Conservation (phyloP, 176 grass and related monocot genomes). For the Avena atlantica region DNA sequence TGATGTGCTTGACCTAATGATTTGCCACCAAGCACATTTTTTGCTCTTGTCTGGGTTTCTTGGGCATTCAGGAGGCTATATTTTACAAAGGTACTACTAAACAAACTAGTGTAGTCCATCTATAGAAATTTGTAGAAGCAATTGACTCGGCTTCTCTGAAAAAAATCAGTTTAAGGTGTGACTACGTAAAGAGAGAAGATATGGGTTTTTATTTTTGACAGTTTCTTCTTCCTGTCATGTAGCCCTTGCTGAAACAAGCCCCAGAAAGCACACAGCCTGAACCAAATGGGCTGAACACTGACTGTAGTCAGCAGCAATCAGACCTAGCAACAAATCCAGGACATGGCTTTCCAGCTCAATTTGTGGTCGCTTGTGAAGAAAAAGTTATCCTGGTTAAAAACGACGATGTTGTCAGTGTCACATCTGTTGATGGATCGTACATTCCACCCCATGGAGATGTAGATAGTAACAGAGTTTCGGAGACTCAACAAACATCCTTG, state of each 20-base stretch:
- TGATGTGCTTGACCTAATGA: background rate
- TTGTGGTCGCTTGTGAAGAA: constrained; percentile 24
- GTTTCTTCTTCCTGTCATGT: background rate
- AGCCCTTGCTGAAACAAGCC: constrained; percentile 56
- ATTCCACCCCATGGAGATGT: background rate
- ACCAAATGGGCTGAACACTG: background rate
- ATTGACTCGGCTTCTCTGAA: background rate
- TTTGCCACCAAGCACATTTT: background rate
- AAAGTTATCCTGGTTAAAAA: background rate
- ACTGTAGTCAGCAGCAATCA: background rate
- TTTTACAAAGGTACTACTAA: background rate
- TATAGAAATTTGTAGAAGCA: background rate
- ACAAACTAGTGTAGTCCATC: background rate
- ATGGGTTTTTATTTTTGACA: background rate
- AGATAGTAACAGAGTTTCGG: constrained; percentile 16
- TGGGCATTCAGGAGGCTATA: background rate
- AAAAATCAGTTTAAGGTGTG: background rate
- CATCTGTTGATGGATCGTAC: background rate
- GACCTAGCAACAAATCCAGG: background rate
- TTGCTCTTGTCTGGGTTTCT: background rate
- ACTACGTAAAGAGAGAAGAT: background rate
- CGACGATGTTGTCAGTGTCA: background rate
- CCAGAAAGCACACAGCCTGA: background rate
- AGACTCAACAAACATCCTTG: background rate
- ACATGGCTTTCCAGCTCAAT: background rate